Evolutionary conservation across 2,329 filamentous ascomycete genomes (phyloP).

Genomic region (Dothistroma septosporum): DNA sequence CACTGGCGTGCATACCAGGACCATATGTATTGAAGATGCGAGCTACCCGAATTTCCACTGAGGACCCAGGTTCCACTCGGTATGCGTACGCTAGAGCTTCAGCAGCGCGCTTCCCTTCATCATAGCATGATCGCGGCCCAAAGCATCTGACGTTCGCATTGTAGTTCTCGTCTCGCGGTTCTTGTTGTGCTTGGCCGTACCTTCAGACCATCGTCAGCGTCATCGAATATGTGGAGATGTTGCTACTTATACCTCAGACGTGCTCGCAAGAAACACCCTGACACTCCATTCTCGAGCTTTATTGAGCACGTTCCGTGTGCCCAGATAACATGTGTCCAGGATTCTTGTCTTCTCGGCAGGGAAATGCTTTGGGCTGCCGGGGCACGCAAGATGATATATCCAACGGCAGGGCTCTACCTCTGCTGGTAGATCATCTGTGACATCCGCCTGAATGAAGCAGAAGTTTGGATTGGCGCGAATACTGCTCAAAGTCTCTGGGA

Average conservation of each 20-base stretch:
- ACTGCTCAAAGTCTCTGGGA: background rate
- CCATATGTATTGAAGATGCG: conserved; percentile 10
- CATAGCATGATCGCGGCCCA: conserved; percentile 12
- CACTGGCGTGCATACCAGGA: conserved; percentile 4
- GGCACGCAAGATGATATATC: conserved; percentile 9
- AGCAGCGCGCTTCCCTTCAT: conserved; percentile 14
- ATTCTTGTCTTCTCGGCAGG: background rate
- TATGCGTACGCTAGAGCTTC: conserved; percentile 12
- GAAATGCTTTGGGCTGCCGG: conserved; percentile 6
- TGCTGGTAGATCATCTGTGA: background rate
- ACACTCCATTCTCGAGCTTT: conserved; percentile 1
- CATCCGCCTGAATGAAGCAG: background rate
- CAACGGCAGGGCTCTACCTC: background rate
- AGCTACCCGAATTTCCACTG: conserved; percentile 1
- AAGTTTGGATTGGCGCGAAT: background rate
- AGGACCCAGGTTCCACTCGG: conserved; percentile 4
- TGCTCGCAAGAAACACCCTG: conserved; percentile 1
- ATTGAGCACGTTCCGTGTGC: conserved; percentile 3
- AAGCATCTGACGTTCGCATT: conserved; percentile 13
- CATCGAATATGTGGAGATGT: background rate
- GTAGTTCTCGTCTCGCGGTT: conserved; percentile 9
- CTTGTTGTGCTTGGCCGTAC: conserved; percentile 2
- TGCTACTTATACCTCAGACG: conserved; percentile 6
- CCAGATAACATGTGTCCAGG: conserved; percentile 8
- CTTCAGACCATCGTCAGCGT: background rate